phyloP scores from a whole-genome alignment of 257 asterid species.

The Lavandula angustifolia region DNA sequence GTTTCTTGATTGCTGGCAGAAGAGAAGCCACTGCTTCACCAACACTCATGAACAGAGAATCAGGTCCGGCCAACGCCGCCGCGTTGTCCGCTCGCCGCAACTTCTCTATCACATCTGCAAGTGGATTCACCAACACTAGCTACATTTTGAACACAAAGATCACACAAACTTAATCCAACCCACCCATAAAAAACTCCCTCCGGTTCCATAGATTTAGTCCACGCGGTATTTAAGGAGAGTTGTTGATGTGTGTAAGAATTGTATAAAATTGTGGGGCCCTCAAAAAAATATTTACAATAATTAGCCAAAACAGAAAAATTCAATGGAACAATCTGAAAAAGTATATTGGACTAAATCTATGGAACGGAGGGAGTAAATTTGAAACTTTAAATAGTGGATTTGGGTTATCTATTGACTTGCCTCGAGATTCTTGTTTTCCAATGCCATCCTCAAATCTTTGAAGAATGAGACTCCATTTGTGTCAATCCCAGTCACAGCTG shows the following conservation, averaged over 20 bases:
- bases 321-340: no score
- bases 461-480: constrained; percentile 68
- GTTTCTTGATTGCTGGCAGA: constrained; percentile 46
- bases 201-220: no score
- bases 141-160: constrained; percentile 33
- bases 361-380: no score
- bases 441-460: constrained; percentile 53
- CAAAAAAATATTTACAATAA: no score
- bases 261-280: no score
- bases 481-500: constrained; percentile 68
- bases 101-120: constrained; percentile 67
- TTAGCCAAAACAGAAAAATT: no score
- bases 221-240: no score
- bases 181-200: no score
- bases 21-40: constrained; percentile 70
- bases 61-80: constrained; percentile 45
- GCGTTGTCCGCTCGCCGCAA: constrained; percentile 48
- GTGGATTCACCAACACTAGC: constrained; percentile 76
- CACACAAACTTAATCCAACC: no score
- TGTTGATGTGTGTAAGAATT: no score
- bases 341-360: no score
- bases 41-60: constrained; percentile 61
- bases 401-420: constrained; percentile 11
- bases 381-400: no score
- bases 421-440: constrained; percentile 57